Evolutionary conservation across 805 yeast genomes (phyloP).

Genomic region (Yarrowia sp.): DNA sequence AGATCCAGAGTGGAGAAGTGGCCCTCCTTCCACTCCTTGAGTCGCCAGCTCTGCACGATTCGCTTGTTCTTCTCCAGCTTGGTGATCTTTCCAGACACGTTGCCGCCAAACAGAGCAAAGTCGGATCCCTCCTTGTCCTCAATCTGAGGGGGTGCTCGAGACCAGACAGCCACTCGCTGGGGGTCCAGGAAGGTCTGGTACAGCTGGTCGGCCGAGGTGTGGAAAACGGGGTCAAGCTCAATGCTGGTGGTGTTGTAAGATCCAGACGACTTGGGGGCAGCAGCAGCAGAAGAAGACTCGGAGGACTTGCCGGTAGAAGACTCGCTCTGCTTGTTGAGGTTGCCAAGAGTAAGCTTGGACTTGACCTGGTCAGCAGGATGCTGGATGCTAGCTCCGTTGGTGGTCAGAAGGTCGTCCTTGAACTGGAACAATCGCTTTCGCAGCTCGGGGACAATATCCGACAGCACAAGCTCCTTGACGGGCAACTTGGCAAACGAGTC

Average conservation of each 20-base stretch:
- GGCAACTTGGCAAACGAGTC: conserved; percentile 56
- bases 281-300: conserved; percentile 52
- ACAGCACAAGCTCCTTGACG: conserved; percentile 61
- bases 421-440: conserved; percentile 67
- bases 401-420: conserved; percentile 76
- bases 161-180: conserved; percentile 86
- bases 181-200: conserved; percentile 79
- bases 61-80: conserved; percentile 64
- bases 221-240: conserved; percentile 78
- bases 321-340: conserved; percentile 50
- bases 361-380: conserved; percentile 70
- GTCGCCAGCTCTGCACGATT: conserved; percentile 83
- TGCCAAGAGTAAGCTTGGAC: conserved; percentile 62
- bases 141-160: conserved; percentile 71
- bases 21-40: conserved; percentile 86
- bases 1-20: conserved; percentile 76
- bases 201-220: conserved; percentile 85
- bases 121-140: conserved; percentile 64
- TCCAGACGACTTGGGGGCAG: conserved; percentile 32
- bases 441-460: conserved; percentile 70
- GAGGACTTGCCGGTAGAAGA: conserved; percentile 40
- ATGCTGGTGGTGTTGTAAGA: conserved; percentile 78
- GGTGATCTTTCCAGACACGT: conserved; percentile 72
- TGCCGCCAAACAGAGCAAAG: conserved; percentile 85
- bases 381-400: conserved; percentile 87